Conservation (phyloP, 2,329 filamentous ascomycete species). For the Ploettnerulaceae sp. region DNA sequence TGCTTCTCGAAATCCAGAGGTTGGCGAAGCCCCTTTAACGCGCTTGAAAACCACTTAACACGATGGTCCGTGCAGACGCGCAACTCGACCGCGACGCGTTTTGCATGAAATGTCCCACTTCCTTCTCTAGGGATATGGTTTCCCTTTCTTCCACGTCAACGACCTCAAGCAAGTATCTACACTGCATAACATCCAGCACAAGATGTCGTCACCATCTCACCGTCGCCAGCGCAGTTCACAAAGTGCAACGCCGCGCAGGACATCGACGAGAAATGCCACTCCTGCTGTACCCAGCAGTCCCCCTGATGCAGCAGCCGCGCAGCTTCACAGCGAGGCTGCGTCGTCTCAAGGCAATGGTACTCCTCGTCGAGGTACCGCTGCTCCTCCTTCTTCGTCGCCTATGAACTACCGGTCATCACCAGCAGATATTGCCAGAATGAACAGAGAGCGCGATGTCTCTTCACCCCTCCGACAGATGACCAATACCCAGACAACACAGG, state of each 20-base stretch:
- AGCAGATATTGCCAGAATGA: conserved; percentile 36
- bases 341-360: conserved; percentile 37
- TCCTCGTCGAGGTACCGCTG: conserved; percentile 41
- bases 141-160: not conserved
- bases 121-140: no score
- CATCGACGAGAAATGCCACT: conserved; percentile 46
- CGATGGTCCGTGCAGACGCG: no score
- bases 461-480: conserved; percentile 57
- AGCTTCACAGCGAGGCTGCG: conserved; percentile 35
- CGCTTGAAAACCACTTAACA: no score
- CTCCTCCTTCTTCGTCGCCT: conserved; percentile 72
- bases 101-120: no score
- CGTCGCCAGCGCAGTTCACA: conserved; percentile 52
- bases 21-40: no score
- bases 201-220: conserved; percentile 59
- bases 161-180: not conserved
- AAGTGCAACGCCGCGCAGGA: conserved; percentile 51
- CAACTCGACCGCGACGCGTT: no score
- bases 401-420: conserved; percentile 69
- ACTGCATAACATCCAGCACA: conserved; percentile 14
- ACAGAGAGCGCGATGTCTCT: conserved; percentile 44
- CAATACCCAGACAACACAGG: conserved; percentile 49
- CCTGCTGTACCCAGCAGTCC: conserved; percentile 46
- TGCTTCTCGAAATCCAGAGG: no score
- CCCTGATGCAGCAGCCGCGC: conserved; percentile 34